A percentile compares a stretch with the other conserved stretches of the same genome.
Conservation (phyloP, 352 stramenopile genomes). For the Pythium guiyangense region DNA sequence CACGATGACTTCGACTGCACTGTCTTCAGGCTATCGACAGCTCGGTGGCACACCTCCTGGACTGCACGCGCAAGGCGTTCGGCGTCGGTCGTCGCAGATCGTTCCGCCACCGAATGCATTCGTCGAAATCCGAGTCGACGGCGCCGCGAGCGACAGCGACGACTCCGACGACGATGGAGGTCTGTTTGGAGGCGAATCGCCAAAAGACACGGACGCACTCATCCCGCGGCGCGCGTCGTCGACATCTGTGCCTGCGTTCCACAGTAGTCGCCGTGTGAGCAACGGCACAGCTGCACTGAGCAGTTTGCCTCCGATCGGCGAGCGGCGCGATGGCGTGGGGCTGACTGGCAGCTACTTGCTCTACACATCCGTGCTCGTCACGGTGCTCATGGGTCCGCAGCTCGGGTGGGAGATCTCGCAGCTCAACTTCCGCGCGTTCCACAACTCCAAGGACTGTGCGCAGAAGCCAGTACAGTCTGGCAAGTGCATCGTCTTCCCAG, state of each 20-base stretch:
- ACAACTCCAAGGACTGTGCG: constrained; percentile 29
- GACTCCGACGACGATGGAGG: too few relatives aligned
- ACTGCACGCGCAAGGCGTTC: constrained; percentile 10
- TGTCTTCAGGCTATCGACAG: too few relatives aligned
- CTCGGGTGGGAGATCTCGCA: constrained; percentile 40
- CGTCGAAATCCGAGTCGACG: constrained; percentile 8
- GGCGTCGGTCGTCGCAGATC: constrained; percentile 12
- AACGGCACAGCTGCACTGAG: too few relatives aligned
- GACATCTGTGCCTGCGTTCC: background rate
- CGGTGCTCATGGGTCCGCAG: constrained; percentile 29
- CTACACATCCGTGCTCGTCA: constrained; percentile 32
- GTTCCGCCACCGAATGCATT: constrained; percentile 2
- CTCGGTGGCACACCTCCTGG: too few relatives aligned
- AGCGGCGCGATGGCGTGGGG: constrained; percentile 2
- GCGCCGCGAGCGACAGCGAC: background rate
- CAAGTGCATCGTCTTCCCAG: constrained; percentile 34
- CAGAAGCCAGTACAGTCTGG: constrained; percentile 17
- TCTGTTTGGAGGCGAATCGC: background rate
- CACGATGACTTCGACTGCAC: too few relatives aligned
- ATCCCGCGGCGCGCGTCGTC: constrained; percentile 8
- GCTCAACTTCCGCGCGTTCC: constrained; percentile 36
- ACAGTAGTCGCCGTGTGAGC: constrained; percentile 1
- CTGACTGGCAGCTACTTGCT: constrained; percentile 22
- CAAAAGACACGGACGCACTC: constrained; percentile 9
- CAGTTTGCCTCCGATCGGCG: constrained; percentile 3